Percentiles rank a stretch among this genome's conserved stretches.
Conservation (phyloP, 805 yeast species). For the Saccharomyces eubayanus region DNA sequence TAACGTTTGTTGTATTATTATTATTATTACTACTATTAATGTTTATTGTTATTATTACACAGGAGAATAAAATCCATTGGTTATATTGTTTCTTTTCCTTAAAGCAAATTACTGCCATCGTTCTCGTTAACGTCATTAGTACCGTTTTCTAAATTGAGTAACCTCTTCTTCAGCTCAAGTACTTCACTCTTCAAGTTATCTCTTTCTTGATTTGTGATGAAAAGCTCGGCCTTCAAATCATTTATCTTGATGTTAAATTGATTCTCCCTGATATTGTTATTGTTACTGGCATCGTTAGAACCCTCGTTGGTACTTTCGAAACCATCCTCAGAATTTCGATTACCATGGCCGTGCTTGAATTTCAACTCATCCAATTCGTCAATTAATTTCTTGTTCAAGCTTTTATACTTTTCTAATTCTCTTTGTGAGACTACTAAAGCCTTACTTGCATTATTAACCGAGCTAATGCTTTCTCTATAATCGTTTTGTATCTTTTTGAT, state of each 20-base stretch:
- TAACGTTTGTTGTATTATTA: not conserved
- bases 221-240: conserved; percentile 78
- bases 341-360: conserved; percentile 38
- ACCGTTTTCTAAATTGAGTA: conserved; percentile 22
- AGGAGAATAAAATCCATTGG: not conserved
- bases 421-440: conserved; percentile 68
- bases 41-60: conserved; percentile 1
- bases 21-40: not conserved
- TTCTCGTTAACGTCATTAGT: conserved; percentile 1
- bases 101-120: not conserved
- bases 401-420: conserved; percentile 57
- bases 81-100: not conserved
- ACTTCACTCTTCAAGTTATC: conserved; percentile 65
- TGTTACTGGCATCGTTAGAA: conserved; percentile 18
- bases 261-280: conserved; percentile 30
- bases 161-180: conserved; percentile 49
- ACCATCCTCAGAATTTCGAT: conserved; percentile 1
- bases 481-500: conserved; percentile 47
- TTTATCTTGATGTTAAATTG: conserved; percentile 63
- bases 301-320: conserved; percentile 1
- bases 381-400: conserved; percentile 44
- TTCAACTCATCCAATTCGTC: conserved; percentile 65
- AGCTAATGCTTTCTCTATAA: conserved; percentile 62
- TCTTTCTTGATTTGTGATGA: conserved; percentile 72
- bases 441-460: conserved; percentile 63